phyloP scores from a whole-genome alignment of 2,329 filamentous ascomycete genomes.

The Mollisiaceae sp. region DNA sequence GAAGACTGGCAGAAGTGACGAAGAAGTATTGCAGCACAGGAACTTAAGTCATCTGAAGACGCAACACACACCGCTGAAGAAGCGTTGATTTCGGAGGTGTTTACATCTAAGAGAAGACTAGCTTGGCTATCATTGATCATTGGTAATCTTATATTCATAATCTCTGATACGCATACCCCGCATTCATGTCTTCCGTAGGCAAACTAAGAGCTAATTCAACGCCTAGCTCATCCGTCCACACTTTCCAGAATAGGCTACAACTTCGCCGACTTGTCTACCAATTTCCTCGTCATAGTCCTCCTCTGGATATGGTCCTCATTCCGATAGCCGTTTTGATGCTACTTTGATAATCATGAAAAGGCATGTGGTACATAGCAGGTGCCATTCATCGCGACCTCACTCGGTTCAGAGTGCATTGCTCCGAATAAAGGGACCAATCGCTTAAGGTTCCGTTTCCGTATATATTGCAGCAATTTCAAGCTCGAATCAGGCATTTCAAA shows the following conservation, averaged over 20 bases:
- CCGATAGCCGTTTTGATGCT: background rate
- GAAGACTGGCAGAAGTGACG: background rate
- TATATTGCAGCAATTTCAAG: background rate
- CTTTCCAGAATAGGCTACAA: background rate
- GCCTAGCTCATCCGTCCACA: background rate
- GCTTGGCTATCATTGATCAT: background rate
- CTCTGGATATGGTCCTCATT: background rate
- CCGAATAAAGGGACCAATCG: background rate
- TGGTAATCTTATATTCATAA: background rate
- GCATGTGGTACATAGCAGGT: conserved; percentile 3
- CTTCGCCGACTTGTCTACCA: background rate
- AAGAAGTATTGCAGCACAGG: background rate
- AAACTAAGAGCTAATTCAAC: background rate
- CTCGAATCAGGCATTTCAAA: background rate
- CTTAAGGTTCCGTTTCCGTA: background rate
- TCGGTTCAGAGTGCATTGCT: background rate
- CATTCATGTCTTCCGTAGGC: background rate
- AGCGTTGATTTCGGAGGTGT: background rate
- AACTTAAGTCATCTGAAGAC: background rate
- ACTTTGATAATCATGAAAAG: background rate
- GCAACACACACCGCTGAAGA: background rate
- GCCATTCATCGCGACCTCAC: background rate
- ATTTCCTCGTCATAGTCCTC: background rate
- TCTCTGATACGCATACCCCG: background rate
- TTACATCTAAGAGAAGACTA: background rate